phyloP scores from a whole-genome alignment of 108 stramenopile genomes.

The Skeletonema tropicum region DNA sequence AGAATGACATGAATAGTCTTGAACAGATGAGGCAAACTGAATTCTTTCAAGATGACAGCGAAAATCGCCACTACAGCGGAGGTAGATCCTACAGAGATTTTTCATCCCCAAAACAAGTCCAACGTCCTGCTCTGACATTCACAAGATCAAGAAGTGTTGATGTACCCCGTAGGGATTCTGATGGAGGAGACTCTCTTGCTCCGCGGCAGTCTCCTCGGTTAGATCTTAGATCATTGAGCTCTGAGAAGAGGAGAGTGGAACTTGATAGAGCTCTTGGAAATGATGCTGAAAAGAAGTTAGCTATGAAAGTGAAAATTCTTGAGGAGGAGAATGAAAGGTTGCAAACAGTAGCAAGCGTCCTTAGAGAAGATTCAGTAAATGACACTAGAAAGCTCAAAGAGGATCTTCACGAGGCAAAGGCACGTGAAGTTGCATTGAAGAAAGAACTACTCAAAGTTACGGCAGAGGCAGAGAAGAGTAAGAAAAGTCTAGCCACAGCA shows the following conservation, averaged over 20 bases:
- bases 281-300: not conserved
- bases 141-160: not conserved
- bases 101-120: not conserved
- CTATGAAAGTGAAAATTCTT: not conserved
- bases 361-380: not conserved
- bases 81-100: not conserved
- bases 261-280: constrained; percentile 2
- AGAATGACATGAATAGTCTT: constrained; percentile 2
- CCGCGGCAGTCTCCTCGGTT: not conserved
- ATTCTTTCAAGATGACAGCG: not conserved
- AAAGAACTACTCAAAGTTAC: not conserved
- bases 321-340: not conserved
- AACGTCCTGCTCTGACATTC: not conserved
- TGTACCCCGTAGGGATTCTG: not conserved
- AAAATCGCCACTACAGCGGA: not conserved
- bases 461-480: not conserved
- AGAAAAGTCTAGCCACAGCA: not conserved
- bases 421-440: not conserved
- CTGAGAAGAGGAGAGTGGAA: not conserved
- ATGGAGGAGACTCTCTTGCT: not conserved
- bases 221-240: not conserved
- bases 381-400: not conserved
- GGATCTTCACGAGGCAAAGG: not conserved
- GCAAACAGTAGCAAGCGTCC: not conserved
- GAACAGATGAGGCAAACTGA: not conserved